Conservation (phyloP, 371 early-diverging fungal genomes). For the Mortierella sp. region DNA sequence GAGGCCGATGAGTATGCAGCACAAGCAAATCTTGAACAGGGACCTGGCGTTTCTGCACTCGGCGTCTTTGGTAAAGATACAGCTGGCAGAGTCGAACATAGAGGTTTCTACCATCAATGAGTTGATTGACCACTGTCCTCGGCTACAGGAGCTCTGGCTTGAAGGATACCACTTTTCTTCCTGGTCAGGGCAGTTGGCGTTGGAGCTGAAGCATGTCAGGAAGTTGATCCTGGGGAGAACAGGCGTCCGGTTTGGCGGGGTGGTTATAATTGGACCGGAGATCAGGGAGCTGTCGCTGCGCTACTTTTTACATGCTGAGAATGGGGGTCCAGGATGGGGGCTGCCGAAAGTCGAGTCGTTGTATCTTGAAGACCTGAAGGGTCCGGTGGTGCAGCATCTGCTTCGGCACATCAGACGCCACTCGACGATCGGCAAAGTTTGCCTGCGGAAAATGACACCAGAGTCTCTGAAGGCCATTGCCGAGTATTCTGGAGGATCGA, state of each 20-base stretch:
- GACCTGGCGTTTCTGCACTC: neutral
- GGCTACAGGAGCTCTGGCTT: neutral
- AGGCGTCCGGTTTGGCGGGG: neutral
- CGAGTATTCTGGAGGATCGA: neutral
- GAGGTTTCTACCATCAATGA: neutral
- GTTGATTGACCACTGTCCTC: neutral
- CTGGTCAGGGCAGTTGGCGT: neutral
- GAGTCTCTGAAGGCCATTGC: neutral
- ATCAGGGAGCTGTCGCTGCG: neutral
- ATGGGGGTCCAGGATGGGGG: neutral
- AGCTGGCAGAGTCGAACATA: neutral
- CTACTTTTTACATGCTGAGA: neutral
- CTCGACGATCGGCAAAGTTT: neutral
- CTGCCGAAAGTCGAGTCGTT: neutral
- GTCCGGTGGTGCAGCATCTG: neutral
- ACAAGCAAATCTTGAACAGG: neutral
- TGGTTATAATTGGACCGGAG: neutral
- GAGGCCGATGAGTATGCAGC: neutral
- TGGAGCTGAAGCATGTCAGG: neutral
- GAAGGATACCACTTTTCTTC: neutral
- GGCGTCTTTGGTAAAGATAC: neutral
- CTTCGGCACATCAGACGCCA: neutral
- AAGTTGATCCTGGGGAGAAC: neutral
- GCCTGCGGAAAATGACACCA: neutral
- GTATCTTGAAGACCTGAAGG: neutral